These are phyloP conservation scores for Cercospora sp. DNA, from an alignment of 2,329 filamentous ascomycete species.

Conservation along the genomic window DNA sequence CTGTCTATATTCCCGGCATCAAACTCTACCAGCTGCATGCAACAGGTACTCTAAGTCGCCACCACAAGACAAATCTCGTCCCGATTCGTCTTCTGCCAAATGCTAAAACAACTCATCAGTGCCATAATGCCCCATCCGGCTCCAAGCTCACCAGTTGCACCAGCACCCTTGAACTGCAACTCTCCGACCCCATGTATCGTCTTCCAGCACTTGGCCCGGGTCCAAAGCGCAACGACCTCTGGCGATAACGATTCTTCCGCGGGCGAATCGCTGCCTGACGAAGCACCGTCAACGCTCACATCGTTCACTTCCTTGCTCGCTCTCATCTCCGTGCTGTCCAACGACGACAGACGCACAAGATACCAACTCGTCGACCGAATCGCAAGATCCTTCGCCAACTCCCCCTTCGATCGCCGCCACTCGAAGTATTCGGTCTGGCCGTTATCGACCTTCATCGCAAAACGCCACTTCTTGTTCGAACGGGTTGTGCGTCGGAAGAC, in stretches of 20 bases:
- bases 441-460: not conserved
- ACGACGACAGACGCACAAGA: not conserved
- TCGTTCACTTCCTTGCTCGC: not conserved
- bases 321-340: not conserved
- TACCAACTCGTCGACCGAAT: not conserved
- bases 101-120: not conserved
- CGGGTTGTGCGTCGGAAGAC: not conserved
- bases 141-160: not conserved
- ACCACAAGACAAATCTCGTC: not conserved
- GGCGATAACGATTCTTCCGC: not conserved
- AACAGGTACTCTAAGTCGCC: not conserved
- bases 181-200: not conserved
- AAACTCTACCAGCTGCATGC: not conserved
- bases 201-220: not conserved
- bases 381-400: not conserved
- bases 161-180: not conserved
- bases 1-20: too few relatives aligned
- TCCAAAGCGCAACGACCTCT: not conserved
- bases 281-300: not conserved
- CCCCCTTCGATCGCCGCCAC: not conserved
- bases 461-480: not conserved
- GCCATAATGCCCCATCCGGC: not conserved
- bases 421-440: not conserved
- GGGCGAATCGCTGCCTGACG: not conserved
- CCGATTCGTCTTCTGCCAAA: conserved; percentile 1